These are phyloP conservation scores for Penicillium subrubescens DNA, from an alignment of 495 filamentous ascomycete genomes.

Conservation along the genomic window DNA sequence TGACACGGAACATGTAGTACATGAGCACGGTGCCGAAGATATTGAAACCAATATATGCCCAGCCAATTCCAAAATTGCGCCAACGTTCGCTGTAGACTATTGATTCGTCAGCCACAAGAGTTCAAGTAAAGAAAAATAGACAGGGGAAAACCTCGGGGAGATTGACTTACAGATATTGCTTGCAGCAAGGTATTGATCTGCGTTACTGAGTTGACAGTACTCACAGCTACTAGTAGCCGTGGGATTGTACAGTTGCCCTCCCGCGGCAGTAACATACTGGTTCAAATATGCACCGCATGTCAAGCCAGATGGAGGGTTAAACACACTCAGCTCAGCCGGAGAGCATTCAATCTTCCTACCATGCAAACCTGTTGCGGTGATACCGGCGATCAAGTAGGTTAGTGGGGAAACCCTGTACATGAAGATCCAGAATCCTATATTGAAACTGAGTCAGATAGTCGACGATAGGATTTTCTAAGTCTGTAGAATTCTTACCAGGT, in stretches of 20 bases:
- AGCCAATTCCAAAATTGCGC: constrained; percentile 57
- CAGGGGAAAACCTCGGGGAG: not conserved
- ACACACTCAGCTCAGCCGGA: constrained; percentile 50
- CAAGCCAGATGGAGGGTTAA: constrained; percentile 51
- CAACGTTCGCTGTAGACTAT: constrained; percentile 48
- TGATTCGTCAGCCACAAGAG: constrained; percentile 1
- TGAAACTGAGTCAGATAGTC: not conserved
- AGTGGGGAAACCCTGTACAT: constrained; percentile 58
- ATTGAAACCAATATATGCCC: constrained; percentile 57
- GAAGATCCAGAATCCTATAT: constrained; percentile 58
- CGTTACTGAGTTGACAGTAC: constrained; percentile 48
- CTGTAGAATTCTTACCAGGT: constrained; percentile 8
- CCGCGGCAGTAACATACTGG: constrained; percentile 32
- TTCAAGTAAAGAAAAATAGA: not conserved
- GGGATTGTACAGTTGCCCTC: constrained; percentile 49
- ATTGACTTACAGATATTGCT: constrained; percentile 48
- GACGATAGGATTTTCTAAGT: too few species aligned
- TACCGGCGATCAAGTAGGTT: constrained; percentile 59
- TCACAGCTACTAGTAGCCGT: constrained; percentile 41
- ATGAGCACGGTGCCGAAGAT: constrained; percentile 49
- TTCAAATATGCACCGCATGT: constrained; percentile 53
- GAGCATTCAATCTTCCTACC: constrained; percentile 46
- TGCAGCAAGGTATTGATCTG: constrained; percentile 49
- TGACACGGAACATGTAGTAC: constrained; percentile 58
- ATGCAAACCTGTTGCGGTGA: constrained; percentile 52